These are phyloP conservation scores for Yamadazyma diospyri DNA, from an alignment of 1,139 yeast genomes.

Conservation along the genomic window DNA sequence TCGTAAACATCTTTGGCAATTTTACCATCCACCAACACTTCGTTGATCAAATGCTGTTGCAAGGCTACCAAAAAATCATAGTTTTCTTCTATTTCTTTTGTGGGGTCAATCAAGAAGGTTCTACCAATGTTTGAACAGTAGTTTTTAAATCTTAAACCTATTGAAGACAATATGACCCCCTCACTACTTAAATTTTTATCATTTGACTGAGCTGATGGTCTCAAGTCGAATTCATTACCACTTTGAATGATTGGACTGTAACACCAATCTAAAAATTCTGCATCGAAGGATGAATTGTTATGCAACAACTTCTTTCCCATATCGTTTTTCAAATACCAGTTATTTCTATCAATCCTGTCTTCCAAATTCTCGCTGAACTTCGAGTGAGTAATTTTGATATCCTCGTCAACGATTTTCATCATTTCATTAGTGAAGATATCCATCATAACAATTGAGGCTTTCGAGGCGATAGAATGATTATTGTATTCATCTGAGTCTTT, in stretches of 20 bases:
- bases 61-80: conserved; percentile 73
- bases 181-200: conserved; percentile 64
- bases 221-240: conserved; percentile 81
- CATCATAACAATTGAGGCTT: conserved; percentile 78
- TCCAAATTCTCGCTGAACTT: conserved; percentile 76
- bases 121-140: conserved; percentile 89
- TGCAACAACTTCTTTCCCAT: conserved; percentile 53
- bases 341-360: conserved; percentile 72
- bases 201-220: conserved; percentile 78
- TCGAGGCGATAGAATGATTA: conserved; percentile 66
- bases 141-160: conserved; percentile 84
- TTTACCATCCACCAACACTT: conserved; percentile 62
- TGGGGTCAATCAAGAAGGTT: conserved; percentile 87
- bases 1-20: conserved; percentile 64
- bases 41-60: conserved; percentile 56
- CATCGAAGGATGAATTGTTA: conserved; percentile 56
- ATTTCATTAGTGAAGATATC: conserved; percentile 82
- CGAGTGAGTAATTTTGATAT: conserved; percentile 67
- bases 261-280: conserved; percentile 86
- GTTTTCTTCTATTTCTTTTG: conserved; percentile 71
- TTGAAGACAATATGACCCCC: conserved; percentile 78
- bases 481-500: conserved; percentile 80
- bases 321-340: conserved; percentile 63
- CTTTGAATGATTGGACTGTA: conserved; percentile 90
- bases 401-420: conserved; percentile 86